Evolutionary conservation across 2,329 filamentous ascomycete species (phyloP), one percentile per base, ranked within the genome.

Genomic region (Laburnicola sp.): DNA sequence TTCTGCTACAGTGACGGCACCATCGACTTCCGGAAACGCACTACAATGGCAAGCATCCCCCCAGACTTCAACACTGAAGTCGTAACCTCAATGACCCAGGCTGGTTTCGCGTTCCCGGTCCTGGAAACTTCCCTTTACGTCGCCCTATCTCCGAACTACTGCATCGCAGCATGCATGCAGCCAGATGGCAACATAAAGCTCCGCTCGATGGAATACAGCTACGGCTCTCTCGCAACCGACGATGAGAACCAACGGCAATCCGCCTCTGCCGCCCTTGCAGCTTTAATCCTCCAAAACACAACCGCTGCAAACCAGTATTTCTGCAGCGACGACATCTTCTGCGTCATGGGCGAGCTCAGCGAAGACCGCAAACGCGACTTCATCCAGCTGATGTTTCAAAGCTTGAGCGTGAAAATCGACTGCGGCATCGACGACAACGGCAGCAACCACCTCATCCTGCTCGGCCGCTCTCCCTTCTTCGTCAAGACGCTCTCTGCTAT

Each of bases 1-100:
- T 78, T 96, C 51, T 81, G 82, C 25, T 89, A 89, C 61, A 88
- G 88, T 54, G 91, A 96, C 67, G 89, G 92, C 8, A 87, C 85
- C 0, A 78, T 95, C 3, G 86, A 94, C 60, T 89, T 93, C 70
- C 84, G 89, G 49, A 88, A 95, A 64, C 83, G 91, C 8, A 79
- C 82, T 41, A 88, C 84, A 0, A 87, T 96, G 81, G 79, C 84
- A 3, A 80, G 86, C 46, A 76, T 92, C 0, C 85, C 83, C 56
- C 80, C 82, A 4, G 82, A 87, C 49, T 79, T 81, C 26, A 86
- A 88, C 60, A 74, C 83, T 6, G 81, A 84, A 37, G 84, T 78
- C 39, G 83, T 95, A 28, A 84, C 82, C 54, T 88, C 84, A 50
- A 78, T 95, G 26, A 78, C 86, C 26, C 89, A 96, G 69, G 85